phyloP scores from a whole-genome alignment of 306 rosid genomes.

The Inga laurina region DNA sequence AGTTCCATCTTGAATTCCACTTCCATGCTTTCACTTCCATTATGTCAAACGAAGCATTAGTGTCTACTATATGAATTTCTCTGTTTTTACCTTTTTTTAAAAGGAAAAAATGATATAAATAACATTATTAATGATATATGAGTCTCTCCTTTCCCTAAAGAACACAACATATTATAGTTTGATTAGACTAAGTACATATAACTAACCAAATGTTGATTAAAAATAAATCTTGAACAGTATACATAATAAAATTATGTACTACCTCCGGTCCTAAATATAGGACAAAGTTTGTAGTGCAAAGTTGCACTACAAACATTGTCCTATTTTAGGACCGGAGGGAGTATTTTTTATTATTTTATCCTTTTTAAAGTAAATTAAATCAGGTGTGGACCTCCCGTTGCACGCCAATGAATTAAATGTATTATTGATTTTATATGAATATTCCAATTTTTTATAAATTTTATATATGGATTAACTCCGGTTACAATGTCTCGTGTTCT shows the following conservation, averaged over 20 bases:
- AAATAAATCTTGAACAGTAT: background rate
- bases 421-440: background rate
- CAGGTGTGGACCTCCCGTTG: background rate
- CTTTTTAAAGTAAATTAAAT: background rate
- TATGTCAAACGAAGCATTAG: background rate
- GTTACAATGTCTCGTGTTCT: too few relatives aligned
- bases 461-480: background rate
- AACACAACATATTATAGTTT: background rate
- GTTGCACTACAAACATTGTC: too few relatives aligned
- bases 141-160: background rate
- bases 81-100: too few relatives aligned
- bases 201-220: background rate
- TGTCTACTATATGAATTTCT: background rate
- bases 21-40: too few relatives aligned
- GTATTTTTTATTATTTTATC: background rate
- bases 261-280: too few relatives aligned
- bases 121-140: background rate
- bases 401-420: background rate
- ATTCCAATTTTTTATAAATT: background rate
- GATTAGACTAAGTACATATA: background rate
- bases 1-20: too few relatives aligned
- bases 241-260: background rate
- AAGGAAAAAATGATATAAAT: too few relatives aligned
- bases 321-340: too few relatives aligned
- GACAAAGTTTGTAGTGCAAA: too few relatives aligned